Evolutionary conservation across 768 basidiomycete genomes (phyloP), one percentile per base, ranked within the genome.

Genomic region (Pluteus cervinus): DNA sequence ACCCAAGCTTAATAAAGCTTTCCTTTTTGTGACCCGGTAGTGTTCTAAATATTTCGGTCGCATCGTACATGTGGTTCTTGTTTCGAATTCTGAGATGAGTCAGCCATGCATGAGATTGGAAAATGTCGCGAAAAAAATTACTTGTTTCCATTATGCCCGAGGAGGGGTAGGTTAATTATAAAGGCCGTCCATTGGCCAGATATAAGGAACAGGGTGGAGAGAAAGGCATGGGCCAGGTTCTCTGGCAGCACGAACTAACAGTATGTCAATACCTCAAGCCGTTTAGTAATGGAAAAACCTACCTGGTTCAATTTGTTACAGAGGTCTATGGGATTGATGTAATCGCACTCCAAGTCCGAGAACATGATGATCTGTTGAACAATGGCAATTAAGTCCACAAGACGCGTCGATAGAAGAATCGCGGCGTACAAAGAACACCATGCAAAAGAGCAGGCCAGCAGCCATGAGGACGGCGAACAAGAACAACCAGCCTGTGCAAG

Each of bases 301-400:
- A 94, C 94, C 65, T 92, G 88, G 59, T 98, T 98, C 53, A 98
- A 81, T 71, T 96, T 97, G 68, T 98, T 98, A 68, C 96, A 98
- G 25, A 98, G 81, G 63, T 99, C 96, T 78, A 99, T 99, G 36
- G 96, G 96, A 65, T 99, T 99, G 73, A 98, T 94, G 68, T 97
- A 98, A 75, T 96, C 92, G 72, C 91, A 96, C 68, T 97, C 94
- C 57, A 98, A 69, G 68, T 98, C 96, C 29, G 92, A 96, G 73
- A 98, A 98, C 94, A 97, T 98, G 71, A 99, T 98, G 55, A 99
- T 97, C 94, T 98, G 51, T 33, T 23, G 24, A 22, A 15, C 30
- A 16, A 20, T 28, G 25, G 18, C 24, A 14, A n/a, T 18, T 34
- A 21, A 31, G 25, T 12, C 11, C 15, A 29, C 16, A n/a, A 20